phyloP scores from a whole-genome alignment of 2,329 filamentous ascomycete species.

The Diaporthe helianthi region DNA sequence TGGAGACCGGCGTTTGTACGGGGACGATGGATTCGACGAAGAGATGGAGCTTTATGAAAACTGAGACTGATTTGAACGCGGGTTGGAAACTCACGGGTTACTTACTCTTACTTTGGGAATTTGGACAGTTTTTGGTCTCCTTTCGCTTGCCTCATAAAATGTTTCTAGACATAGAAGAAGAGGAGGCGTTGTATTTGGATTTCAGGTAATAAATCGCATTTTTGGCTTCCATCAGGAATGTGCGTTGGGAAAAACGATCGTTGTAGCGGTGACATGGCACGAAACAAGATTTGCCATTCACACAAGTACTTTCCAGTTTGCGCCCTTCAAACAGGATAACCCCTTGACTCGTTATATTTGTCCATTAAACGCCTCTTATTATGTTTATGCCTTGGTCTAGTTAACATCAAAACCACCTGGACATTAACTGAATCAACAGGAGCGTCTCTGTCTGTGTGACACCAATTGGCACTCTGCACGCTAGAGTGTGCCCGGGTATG shows the following conservation, averaged over 20 bases:
- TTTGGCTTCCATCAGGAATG: no score
- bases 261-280: background rate
- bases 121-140: background rate
- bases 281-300: background rate
- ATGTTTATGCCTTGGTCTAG: background rate
- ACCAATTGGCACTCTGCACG: background rate
- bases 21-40: background rate
- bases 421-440: background rate
- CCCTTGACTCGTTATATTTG: no score
- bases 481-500: conserved; percentile 1
- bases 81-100: background rate
- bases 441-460: background rate
- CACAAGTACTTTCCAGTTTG: background rate
- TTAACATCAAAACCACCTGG: background rate
- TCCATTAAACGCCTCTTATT: background rate
- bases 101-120: background rate
- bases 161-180: background rate
- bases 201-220: background rate
- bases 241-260: background rate
- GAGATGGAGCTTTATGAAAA: background rate
- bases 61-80: background rate
- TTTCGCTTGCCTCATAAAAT: background rate
- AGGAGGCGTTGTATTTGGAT: background rate
- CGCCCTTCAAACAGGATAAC: background rate
- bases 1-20: conserved; percentile 12